Evolutionary conservation across 371 early-diverging fungal species (phyloP).

Genomic region (Rhizopus sp.): DNA sequence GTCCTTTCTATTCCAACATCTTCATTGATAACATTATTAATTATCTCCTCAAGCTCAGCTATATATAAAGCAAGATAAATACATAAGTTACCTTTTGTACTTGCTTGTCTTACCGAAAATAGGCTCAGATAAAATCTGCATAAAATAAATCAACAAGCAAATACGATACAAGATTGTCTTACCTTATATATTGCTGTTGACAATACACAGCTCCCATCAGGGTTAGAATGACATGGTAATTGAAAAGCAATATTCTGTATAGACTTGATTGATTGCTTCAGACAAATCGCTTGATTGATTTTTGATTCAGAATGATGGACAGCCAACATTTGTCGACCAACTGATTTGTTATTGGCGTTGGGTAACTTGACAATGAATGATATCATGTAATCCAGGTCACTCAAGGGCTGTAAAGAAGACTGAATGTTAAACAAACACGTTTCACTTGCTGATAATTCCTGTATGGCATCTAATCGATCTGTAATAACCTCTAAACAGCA

Average conservation of each 20-base stretch:
- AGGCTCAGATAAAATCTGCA: constrained; percentile 31
- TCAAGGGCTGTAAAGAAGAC: constrained; percentile 23
- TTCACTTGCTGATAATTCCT: constrained; percentile 42
- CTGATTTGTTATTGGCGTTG: constrained; percentile 34
- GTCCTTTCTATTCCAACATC: constrained; percentile 72
- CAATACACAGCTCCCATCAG: neutral
- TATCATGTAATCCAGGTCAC: constrained; percentile 35
- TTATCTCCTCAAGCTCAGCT: constrained; percentile 34
- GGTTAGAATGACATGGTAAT: constrained; percentile 12
- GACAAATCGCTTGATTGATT: constrained; percentile 70
- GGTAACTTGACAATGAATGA: constrained; percentile 28
- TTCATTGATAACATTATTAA: constrained; percentile 63
- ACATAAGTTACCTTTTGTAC: neutral
- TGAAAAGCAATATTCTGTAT: constrained; percentile 39
- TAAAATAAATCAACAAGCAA: neutral
- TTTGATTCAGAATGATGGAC: constrained; percentile 67
- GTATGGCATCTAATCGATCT: constrained; percentile 55
- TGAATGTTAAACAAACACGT: constrained; percentile 41
- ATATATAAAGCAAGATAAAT: constrained; percentile 23
- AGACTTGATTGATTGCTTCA: constrained; percentile 65
- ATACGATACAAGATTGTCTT: neutral
- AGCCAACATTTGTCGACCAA: constrained; percentile 28
- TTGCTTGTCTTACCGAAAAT: constrained; percentile 20
- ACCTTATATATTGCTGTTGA: constrained; percentile 20
- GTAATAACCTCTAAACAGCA: constrained; percentile 34